These are phyloP conservation scores for Phytophthora quininea DNA, from an alignment of 352 stramenopile species.

Conservation along the genomic window DNA sequence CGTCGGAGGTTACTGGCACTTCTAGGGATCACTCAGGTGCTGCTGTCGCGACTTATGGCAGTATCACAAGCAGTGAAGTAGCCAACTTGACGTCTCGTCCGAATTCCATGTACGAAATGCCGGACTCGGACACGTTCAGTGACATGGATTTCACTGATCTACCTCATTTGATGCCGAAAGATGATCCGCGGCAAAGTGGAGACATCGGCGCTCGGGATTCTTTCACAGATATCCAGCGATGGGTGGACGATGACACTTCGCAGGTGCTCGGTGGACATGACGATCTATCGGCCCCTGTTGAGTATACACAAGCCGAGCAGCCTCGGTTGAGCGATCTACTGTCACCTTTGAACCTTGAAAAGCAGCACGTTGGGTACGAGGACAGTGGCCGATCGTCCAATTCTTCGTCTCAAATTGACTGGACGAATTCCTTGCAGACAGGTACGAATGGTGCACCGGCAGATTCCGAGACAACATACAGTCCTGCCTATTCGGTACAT, in stretches of 20 bases:
- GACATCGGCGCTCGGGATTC: slow-evolving; percentile 34
- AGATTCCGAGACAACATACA: slow-evolving; percentile 29
- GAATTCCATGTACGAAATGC: slow-evolving; percentile 60
- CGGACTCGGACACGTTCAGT: slow-evolving; percentile 75
- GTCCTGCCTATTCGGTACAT: slow-evolving; percentile 23
- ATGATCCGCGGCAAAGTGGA: slow-evolving; percentile 30
- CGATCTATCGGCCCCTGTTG: slow-evolving; percentile 4
- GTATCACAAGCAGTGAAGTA: slow-evolving; percentile 36
- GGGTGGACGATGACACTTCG: slow-evolving; percentile 25
- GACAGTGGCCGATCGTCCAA: slow-evolving; percentile 43
- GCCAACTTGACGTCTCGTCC: slow-evolving; percentile 35
- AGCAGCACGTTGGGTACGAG: slow-evolving; percentile 31
- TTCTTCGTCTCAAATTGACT: slow-evolving; percentile 41
- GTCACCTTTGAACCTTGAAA: slow-evolving; percentile 31
- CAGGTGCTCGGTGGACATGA: slow-evolving; percentile 9
- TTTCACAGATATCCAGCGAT: slow-evolving; percentile 50
- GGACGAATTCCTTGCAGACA: slow-evolving; percentile 19
- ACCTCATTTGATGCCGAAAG: slow-evolving; percentile 74
- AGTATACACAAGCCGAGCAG: slow-evolving; percentile 21
- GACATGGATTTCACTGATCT: slow-evolving; percentile 76
- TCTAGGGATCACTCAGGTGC: slow-evolving; percentile 16
- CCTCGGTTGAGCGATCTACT: slow-evolving; percentile 33
- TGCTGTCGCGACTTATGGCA: slow-evolving; percentile 34
- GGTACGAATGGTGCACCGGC: background rate
- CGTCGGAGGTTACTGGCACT: slow-evolving; percentile 13